Conservation (phyloP, 179 eudicot genomes). For the Nepenthes alata region DNA sequence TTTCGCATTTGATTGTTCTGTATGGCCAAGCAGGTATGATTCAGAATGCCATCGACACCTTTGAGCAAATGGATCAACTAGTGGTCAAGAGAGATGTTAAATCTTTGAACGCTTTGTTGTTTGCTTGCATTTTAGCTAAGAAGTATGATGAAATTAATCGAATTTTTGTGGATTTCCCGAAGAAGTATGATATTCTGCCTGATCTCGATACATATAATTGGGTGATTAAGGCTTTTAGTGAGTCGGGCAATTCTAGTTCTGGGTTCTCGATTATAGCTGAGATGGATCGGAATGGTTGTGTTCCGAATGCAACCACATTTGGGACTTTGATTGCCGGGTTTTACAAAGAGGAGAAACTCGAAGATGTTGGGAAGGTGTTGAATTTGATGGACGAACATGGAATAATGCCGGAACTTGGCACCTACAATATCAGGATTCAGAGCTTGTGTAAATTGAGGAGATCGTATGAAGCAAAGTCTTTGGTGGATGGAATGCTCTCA, state of each 20-base stretch:
- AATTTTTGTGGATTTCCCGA: constrained; percentile 33
- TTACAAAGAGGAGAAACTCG: constrained; percentile 62
- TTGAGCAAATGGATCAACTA: constrained; percentile 21
- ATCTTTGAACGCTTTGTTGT: constrained; percentile 58
- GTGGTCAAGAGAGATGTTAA: constrained; percentile 12
- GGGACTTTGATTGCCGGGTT: constrained; percentile 54
- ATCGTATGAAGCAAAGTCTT: constrained; percentile 66
- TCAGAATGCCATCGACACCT: constrained; percentile 37
- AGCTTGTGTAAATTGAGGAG: constrained; percentile 70
- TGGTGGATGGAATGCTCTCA: constrained; percentile 56
- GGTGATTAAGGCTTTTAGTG: constrained; percentile 57
- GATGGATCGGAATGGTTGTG: constrained; percentile 54
- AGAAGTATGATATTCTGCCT: constrained; percentile 36
- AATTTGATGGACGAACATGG: constrained; percentile 49
- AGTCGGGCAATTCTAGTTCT: constrained; percentile 45
- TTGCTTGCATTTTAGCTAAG: constrained; percentile 50
- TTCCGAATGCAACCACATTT: constrained; percentile 50
- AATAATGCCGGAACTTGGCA: constrained; percentile 28
- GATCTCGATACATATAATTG: constrained; percentile 58
- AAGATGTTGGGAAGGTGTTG: constrained; percentile 66
- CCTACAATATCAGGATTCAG: constrained; percentile 54
- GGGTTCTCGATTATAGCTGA: constrained; percentile 52
- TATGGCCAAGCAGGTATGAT: constrained; percentile 67
- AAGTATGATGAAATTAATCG: constrained; percentile 41
- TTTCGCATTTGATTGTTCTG: constrained; percentile 51